Evolutionary conservation across 1,139 yeast genomes (phyloP).

Genomic region (Geotrichum australiense): DNA sequence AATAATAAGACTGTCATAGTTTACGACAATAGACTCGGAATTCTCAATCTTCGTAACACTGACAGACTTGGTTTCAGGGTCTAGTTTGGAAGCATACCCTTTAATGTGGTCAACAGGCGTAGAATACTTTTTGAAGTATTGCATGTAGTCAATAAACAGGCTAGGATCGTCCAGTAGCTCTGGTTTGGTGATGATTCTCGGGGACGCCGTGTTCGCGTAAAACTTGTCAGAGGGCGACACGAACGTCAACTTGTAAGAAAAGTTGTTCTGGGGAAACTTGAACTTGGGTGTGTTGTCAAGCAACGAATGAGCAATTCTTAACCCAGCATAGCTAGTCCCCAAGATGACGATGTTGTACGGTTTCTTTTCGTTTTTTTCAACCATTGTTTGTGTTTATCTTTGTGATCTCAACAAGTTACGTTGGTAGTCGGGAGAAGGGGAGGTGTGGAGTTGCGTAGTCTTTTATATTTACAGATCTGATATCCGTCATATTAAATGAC

Average conservation of each 20-base stretch:
- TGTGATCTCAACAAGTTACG: too few relatives aligned
- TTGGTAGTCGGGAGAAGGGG: too few relatives aligned
- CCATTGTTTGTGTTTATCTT: too few relatives aligned
- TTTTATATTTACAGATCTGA: too few relatives aligned
- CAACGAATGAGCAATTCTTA: constrained; percentile 20
- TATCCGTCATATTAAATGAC: too few relatives aligned
- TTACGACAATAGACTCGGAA: constrained; percentile 32
- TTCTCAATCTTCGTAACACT: constrained; percentile 30
- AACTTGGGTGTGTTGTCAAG: constrained; percentile 15
- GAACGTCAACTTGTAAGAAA: constrained; percentile 20
- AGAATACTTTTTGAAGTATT: constrained; percentile 18
- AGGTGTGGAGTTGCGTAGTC: too few relatives aligned
- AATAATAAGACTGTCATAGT: constrained; percentile 67
- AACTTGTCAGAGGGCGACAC: constrained; percentile 21
- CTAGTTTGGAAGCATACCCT: constrained; percentile 32
- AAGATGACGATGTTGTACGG: constrained; percentile 23
- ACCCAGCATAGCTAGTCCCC: constrained; percentile 26
- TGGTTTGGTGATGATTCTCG: constrained; percentile 26
- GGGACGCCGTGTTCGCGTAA: constrained; percentile 24
- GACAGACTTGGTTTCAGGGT: constrained; percentile 25
- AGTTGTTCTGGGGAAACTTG: neutral
- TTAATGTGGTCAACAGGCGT: constrained; percentile 20
- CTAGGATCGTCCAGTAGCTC: constrained; percentile 18
- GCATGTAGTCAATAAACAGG: constrained; percentile 18
- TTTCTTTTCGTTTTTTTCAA: too few relatives aligned